A percentile compares a stretch with the other conserved stretches of the same genome.
Evolutionary conservation across 108 stramenopile species (phyloP).

Genomic region (Schizochytrium sp.): DNA sequence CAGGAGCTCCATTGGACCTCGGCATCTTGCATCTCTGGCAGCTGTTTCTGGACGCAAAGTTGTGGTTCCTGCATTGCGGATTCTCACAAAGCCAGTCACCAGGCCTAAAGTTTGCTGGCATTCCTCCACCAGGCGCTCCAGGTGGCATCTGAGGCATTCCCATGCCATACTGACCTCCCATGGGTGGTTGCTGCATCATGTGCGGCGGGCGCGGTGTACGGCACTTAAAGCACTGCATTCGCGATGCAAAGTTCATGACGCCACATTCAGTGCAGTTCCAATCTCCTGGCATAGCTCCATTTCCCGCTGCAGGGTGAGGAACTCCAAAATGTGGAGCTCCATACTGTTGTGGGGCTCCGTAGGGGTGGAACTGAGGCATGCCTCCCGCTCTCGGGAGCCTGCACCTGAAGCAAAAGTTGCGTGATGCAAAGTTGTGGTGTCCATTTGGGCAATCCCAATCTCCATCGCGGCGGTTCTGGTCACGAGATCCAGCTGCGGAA

Average conservation of each 20-base stretch:
- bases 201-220: slow-evolving; percentile 25
- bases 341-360: background rate
- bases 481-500: background rate
- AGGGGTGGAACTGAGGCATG: background rate
- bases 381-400: background rate
- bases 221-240: slow-evolving; percentile 38
- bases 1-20: background rate
- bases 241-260: background rate
- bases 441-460: slow-evolving; percentile 45
- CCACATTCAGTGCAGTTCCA: slow-evolving; percentile 56
- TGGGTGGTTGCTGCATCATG: background rate
- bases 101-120: slow-evolving; percentile 1
- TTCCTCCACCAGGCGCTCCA: background rate
- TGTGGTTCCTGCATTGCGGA: slow-evolving; percentile 23
- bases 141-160: background rate
- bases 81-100: slow-evolving; percentile 51
- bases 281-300: background rate
- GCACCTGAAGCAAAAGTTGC: slow-evolving; percentile 31
- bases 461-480: background rate
- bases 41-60: slow-evolving; percentile 25
- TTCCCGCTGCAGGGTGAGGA: background rate
- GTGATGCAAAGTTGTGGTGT: slow-evolving; percentile 25
- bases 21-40: slow-evolving; percentile 3
- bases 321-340: background rate
- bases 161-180: background rate